Conservation (phyloP, 192 early-diverging fungal species). For the Lobulomyces angularis region DNA sequence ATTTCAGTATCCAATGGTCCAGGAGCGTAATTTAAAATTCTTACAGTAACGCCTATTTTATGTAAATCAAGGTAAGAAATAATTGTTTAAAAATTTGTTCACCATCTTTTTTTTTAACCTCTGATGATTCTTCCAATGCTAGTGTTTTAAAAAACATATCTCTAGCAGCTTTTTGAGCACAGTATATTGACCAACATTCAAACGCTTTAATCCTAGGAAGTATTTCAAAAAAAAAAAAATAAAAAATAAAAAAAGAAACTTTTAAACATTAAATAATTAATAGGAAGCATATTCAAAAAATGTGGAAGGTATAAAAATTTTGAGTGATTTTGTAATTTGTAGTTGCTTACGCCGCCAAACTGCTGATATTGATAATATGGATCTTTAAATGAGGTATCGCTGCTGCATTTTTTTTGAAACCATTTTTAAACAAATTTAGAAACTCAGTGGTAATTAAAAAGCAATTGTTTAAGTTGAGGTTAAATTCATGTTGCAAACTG, state of each 20-base stretch:
- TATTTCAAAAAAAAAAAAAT: too few relatives aligned
- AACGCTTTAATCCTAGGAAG: slow-evolving; percentile 55
- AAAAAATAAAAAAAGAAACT: neutral
- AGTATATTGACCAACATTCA: slow-evolving; percentile 72
- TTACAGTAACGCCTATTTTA: slow-evolving; percentile 25
- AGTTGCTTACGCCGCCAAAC: slow-evolving; percentile 39
- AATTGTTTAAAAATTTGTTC: slow-evolving; percentile 5
- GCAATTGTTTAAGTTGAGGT: slow-evolving; percentile 18
- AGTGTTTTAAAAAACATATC: slow-evolving; percentile 59
- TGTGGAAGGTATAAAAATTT: neutral
- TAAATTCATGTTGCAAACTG: slow-evolving; percentile 9
- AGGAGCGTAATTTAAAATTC: slow-evolving; percentile 73
- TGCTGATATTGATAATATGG: slow-evolving; percentile 65
- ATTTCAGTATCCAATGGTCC: slow-evolving; percentile 78
- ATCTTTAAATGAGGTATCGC: neutral
- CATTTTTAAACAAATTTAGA: slow-evolving; percentile 14
- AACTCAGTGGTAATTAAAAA: slow-evolving; percentile 18
- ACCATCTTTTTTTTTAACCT: neutral
- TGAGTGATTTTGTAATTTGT: too few relatives aligned
- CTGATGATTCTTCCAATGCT: slow-evolving; percentile 49
- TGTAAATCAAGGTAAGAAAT: slow-evolving; percentile 4
- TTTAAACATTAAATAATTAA: neutral
- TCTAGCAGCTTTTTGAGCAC: slow-evolving; percentile 67
- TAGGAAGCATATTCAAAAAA: neutral
- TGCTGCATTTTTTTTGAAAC: too few relatives aligned